These are phyloP conservation scores for Graphilbum fragrans DNA, from an alignment of 2,329 filamentous ascomycete species.

Conservation along the genomic window DNA sequence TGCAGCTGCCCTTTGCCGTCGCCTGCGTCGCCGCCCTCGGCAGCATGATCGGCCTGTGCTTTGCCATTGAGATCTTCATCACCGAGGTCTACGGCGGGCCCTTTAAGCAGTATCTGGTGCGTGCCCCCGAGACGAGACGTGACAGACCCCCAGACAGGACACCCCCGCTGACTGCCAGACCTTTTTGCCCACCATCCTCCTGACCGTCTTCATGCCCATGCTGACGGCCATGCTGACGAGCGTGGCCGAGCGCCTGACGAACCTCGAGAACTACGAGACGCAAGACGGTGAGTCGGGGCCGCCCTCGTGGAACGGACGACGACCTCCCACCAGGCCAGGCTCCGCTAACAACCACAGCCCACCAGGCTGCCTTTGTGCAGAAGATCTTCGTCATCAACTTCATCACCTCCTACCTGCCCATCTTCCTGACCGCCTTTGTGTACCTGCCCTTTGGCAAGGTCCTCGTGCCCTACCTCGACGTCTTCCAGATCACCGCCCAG, in stretches of 20 bases:
- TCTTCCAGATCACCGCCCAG: slow-evolving; percentile 65
- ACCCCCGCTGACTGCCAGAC: slow-evolving; percentile 20
- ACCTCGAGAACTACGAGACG: slow-evolving; percentile 87
- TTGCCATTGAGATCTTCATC: slow-evolving; percentile 91
- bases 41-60: slow-evolving; percentile 72
- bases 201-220: slow-evolving; percentile 71
- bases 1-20: slow-evolving; percentile 77
- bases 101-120: slow-evolving; percentile 70
- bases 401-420: slow-evolving; percentile 67
- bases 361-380: slow-evolving; percentile 72
- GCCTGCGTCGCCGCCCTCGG: slow-evolving; percentile 62
- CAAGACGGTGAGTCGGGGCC: slow-evolving; percentile 41
- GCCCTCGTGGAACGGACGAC: too few species aligned
- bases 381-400: slow-evolving; percentile 89
- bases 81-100: slow-evolving; percentile 87
- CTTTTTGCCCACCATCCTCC: slow-evolving; percentile 77
- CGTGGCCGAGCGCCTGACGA: slow-evolving; percentile 65
- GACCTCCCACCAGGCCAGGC: background rate
- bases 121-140: too few species aligned
- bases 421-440: slow-evolving; percentile 65
- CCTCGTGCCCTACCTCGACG: slow-evolving; percentile 73
- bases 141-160: background rate
- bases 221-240: slow-evolving; percentile 63
- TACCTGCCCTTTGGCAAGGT: slow-evolving; percentile 75
- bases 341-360: slow-evolving; percentile 36